Evolutionary conservation across 2,329 filamentous ascomycete species (phyloP), one percentile per base, ranked within the genome.

Genomic region (Cladosporium sp.): DNA sequence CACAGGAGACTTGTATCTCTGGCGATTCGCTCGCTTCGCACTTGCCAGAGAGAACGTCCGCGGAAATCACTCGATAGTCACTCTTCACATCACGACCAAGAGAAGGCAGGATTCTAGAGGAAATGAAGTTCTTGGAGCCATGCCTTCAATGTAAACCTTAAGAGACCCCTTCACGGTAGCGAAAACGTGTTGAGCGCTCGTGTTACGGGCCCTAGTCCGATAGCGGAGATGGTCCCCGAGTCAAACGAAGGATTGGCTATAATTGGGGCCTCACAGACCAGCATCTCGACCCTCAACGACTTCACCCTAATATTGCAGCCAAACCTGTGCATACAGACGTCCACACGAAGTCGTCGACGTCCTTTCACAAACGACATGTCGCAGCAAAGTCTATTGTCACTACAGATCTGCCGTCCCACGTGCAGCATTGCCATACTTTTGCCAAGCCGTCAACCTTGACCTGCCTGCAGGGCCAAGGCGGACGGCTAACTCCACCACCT

Each of bases 381-480:
- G 7, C 30, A 34, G 11, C 2, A 34, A 34, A 34, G 30, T 34
- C 30, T 34, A 34, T 34, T 8, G 9, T 34, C 30, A 34, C 7
- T 34, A 34, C 30, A 34, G 30, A 34, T 34, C 30, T 37, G 36
- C 28, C 8, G 50, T n/a, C 19, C 30, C 30, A 34, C 30, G 30
- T 34, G 30, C 11, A 34, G 11, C 8, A 11, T 34, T 34, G 30
- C 30, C 30, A 9, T 34, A 34, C 30, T 12, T 34, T 4, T 12
- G 50, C 39, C 34, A 52, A 52, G 50, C 50, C 20, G 17, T 19
- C 38, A 17, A 40, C 15, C 38, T 19, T 38, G 34, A 37, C 34
- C 30, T 37, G 30, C 49, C 36, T 52, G 37, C 50, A 52, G 50
- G 20, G 50, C 50, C 50, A 52, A 52, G 50, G 36, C 19, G 36